Evolutionary conservation across 2,329 filamentous ascomycete genomes (phyloP), one percentile per base, ranked within the genome.

Genomic region (Fusarium sp.): DNA sequence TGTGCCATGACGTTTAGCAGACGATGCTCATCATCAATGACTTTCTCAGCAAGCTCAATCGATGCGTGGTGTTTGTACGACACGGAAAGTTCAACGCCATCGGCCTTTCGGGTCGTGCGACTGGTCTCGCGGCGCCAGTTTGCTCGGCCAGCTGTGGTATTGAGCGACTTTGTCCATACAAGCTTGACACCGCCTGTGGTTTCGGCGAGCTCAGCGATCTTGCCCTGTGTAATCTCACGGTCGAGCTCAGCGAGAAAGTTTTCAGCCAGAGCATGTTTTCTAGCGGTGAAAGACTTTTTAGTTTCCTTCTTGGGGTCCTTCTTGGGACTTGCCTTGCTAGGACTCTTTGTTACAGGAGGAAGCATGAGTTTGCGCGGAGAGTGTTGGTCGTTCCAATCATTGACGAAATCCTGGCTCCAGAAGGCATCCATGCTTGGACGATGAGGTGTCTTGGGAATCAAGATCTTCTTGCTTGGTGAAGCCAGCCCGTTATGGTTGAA

Each of bases 1-100:
- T 99, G 96, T 0, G 95, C 93, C n/a, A 98, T 81, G 0, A 96
- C 94, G 77, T 97, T 97, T 66, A 96, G 85, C 2, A 98, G 85
- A 4, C 93, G 88, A 58, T 91, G 79, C 69, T 92, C 88, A 73
- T 90, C 86, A 75, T 93, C 89, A 64, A 98, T 94, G 45, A 97
- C 90, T 76, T 96, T 97, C 54, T 92, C 89, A 0, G 94, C 93
- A 4, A 98, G 87, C 76, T 98, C 94, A 73, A 98, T 97, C 17
- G 84, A 88, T 11, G 93, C 93, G 76, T 95, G 88, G 69, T 86
- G 84, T 19, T 80, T 79, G 69, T 83, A 75, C 14, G 71, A 75
- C 32, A 74, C 66, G 11, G 67, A 74, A 4, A 73, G 68, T 17
- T 72, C 72, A 12, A 67, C 63, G 17, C 71, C 73, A 20, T 70